Base-by-base conservation (phyloP, 345 rosid species). In the Hypericum androsaemum region DNA sequence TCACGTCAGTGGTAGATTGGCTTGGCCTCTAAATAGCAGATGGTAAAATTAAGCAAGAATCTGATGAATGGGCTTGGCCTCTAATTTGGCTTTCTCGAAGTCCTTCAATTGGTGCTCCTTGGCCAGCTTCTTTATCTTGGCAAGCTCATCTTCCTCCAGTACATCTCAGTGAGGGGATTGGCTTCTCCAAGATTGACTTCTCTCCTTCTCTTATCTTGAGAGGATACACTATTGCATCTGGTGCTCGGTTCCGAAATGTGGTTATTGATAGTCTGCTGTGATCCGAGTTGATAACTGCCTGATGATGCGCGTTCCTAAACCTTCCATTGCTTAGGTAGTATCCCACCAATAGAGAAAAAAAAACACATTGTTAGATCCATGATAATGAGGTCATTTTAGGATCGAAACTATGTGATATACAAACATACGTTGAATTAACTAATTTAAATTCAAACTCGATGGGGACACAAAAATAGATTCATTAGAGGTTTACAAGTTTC, bases 311-410 rank as follows among this genome's bases (percentile, higher is more conserved):
- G 46, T 66, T 66, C 54, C 22, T 66, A 65, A 66, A 66, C 43
- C 71, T 66, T 36, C 71, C 71, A 46, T 66, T 66, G 58, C 71
- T 66, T 0, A 66, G 66, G 47, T 37, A 61, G 65, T 66, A 61
- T 58, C 12, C 45, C 53, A 14, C 10, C 5, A 54, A 0, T 45
- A 37, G 7, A 10, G 7, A 15, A 14, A 35, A 28, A n/a, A 13
- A 16, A 11, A n/a, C 40, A 14, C 12, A 48, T 9, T 10, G 8
- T 35, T 6, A 43, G 7, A 11, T 11, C 15, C 12, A 43, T 22
- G 5, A 46, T 35, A 57, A 43, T 10, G 14, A 4, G 7, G 6
- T 10, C 41, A 15, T 13, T 43, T 46, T 45, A 41, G 6, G n/a
- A 43, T 11, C 47, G 12, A 15, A 6, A 3, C 13, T 11, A 43